These are phyloP conservation scores for Kwoniella dejecticola DNA, from an alignment of 768 basidiomycete genomes.

Conservation along the genomic window DNA sequence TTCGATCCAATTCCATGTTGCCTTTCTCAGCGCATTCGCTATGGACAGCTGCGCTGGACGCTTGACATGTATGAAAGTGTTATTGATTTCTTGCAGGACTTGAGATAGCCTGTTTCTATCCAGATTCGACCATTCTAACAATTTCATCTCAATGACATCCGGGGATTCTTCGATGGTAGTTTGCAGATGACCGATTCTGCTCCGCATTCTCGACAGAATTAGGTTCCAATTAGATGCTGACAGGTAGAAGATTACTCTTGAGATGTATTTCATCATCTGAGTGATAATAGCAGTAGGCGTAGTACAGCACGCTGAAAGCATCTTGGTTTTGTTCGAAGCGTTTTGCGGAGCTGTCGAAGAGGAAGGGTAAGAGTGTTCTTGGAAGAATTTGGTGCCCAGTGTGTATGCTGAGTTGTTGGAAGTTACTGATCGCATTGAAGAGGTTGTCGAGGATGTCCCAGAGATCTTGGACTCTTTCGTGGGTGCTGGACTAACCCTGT, in stretches of 20 bases:
- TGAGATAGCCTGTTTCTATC: constrained; percentile 69
- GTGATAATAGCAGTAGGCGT: constrained; percentile 17
- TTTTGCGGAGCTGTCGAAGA: constrained; percentile 1
- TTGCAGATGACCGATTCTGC: constrained; percentile 67
- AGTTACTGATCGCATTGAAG: neutral
- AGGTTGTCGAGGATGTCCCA: constrained; percentile 19
- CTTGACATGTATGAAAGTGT: constrained; percentile 78
- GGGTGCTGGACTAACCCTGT: constrained; percentile 28
- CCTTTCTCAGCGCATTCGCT: constrained; percentile 70
- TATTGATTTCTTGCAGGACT: constrained; percentile 76
- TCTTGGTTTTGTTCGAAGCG: constrained; percentile 1
- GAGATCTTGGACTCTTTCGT: constrained; percentile 19
- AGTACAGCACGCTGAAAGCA: constrained; percentile 18
- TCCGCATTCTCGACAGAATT: constrained; percentile 69
- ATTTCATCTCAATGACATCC: constrained; percentile 73
- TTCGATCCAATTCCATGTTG: constrained; percentile 89
- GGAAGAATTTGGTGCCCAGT: constrained; percentile 23
- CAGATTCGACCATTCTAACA: constrained; percentile 76
- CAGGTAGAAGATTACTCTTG: constrained; percentile 79
- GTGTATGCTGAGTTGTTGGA: constrained; percentile 7
- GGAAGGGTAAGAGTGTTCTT: constrained; percentile 31
- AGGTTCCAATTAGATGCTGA: constrained; percentile 85
- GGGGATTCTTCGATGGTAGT: constrained; percentile 61
- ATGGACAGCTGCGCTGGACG: constrained; percentile 71
- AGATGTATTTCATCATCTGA: constrained; percentile 39